Base-by-base conservation (phyloP, 164 flowering plant genomes). In the Houttuynia cordata region DNA sequence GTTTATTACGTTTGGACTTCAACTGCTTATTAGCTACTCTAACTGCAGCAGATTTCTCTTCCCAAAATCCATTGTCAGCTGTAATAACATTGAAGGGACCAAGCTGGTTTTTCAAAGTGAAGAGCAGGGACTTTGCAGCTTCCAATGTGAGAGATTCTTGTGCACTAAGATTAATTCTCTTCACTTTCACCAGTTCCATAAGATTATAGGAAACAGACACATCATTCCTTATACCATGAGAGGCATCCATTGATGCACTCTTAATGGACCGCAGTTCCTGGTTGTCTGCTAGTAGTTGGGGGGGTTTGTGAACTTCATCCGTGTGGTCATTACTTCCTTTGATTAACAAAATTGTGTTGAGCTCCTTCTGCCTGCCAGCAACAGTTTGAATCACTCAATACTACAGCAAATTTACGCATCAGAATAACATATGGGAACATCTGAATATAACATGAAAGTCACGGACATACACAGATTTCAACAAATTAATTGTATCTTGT, bases 1-100 rank as follows among this genome's bases (percentile, higher is more conserved):
- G 75, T 64, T 83, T 86, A 66, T 93, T 93, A 54, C 96, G 67
- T 61, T 79, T 81, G 47, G 78, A 71, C 73, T 93, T 93, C 22
- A 69, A 69, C 8, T 79, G 59, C 73, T 80, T 90, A 50, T 75
- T 70, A 51, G 75, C 74, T 61, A 93, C 73, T 59, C 79, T 80
- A 51, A 79, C 69, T 0, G 76, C 83, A 3, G 79, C 82, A 24
- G 97, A 89, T 64, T 79, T 93, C 68, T 87, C 97, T 76, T 93
- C 97, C 97, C 96, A 93, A 0, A 83, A 81, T 53, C 60, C 64
- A 10, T 59, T 74, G 59, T 82, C 83, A 72, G 80, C 81, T 3
- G 74, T 68, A n/a, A 78, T 57, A 58, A 72, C 75, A 67, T 80
- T 81, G 67, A 90, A 83, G 15, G 94, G 97, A 60, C 78, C 86